Evolutionary conservation across 768 basidiomycete species (phyloP).

Genomic region (button mushroom (Agaricus bisporus)): DNA sequence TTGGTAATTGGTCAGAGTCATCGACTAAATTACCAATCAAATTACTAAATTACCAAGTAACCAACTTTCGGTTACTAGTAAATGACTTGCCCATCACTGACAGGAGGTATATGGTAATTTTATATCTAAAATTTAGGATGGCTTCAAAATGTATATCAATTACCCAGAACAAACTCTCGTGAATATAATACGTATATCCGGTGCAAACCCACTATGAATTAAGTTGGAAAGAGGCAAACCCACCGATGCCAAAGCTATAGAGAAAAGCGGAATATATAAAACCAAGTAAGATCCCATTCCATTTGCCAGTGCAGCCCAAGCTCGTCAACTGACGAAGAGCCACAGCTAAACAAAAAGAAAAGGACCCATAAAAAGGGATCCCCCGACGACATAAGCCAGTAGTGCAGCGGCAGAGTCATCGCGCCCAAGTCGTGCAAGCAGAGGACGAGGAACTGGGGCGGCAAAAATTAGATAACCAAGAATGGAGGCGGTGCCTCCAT

Average conservation of each 20-base stretch:
- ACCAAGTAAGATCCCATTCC: not conserved
- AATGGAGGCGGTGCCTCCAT: slow-evolving; percentile 49
- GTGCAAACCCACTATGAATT: too few relatives aligned
- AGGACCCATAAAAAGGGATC: slow-evolving; percentile 31
- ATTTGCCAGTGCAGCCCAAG: not conserved
- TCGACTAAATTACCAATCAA: too few relatives aligned
- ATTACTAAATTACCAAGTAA: too few relatives aligned
- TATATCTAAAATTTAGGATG: too few relatives aligned
- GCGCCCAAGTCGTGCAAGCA: slow-evolving; percentile 49
- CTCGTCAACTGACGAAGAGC: not conserved
- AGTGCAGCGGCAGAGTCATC: slow-evolving; percentile 56
- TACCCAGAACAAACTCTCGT: too few relatives aligned
- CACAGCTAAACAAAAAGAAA: slow-evolving; percentile 16
- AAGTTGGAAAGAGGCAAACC: not conserved
- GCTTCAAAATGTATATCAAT: too few relatives aligned
- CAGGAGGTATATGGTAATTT: too few relatives aligned
- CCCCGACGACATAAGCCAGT: slow-evolving; percentile 60
- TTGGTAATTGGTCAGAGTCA: too few relatives aligned
- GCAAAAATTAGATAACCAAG: slow-evolving; percentile 53
- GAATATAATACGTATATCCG: too few relatives aligned
- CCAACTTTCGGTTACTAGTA: too few relatives aligned
- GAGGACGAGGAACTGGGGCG: slow-evolving; percentile 46
- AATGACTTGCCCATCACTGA: too few relatives aligned
- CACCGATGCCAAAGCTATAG: too few relatives aligned
- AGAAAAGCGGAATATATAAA: not conserved